These are phyloP conservation scores for Colletotrichum salicis DNA, from an alignment of 2,329 filamentous ascomycete genomes.

Conservation along the genomic window DNA sequence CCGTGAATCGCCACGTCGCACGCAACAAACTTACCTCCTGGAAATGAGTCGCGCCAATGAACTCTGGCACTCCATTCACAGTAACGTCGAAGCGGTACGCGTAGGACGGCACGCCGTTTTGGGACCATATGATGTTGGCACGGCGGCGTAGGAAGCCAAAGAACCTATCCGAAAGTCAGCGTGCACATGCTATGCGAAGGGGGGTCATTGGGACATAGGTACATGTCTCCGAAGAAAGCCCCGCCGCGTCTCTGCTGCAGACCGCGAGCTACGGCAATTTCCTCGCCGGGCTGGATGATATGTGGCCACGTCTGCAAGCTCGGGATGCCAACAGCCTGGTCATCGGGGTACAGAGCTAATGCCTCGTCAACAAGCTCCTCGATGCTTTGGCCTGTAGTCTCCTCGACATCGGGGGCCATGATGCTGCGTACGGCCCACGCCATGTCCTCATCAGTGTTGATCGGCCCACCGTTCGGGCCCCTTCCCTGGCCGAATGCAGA, in stretches of 20 bases:
- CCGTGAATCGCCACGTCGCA: neutral
- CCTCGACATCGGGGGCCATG: conserved; percentile 26
- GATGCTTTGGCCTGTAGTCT: conserved; percentile 38
- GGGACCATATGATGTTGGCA: conserved; percentile 42
- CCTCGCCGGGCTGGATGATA: conserved; percentile 42
- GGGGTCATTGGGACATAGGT: neutral
- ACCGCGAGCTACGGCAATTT: conserved; percentile 39
- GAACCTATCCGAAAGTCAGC: conserved; percentile 22
- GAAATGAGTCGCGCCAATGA: conserved; percentile 49
- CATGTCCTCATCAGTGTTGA: conserved; percentile 45
- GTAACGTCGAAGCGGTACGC: conserved; percentile 48
- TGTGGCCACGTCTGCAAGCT: conserved; percentile 46
- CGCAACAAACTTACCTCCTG: conserved; percentile 40
- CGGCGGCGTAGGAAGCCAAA: conserved; percentile 44
- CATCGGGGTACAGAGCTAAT: conserved; percentile 44
- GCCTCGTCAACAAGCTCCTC: conserved; percentile 40
- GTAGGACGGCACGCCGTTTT: conserved; percentile 42
- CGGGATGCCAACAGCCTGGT: conserved; percentile 47
- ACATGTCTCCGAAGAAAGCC: conserved; percentile 42
- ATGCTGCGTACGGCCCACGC: conserved; percentile 30
- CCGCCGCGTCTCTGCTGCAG: conserved; percentile 44
- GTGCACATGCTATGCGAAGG: neutral
- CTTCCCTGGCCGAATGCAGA: conserved; percentile 38
- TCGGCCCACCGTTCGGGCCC: conserved; percentile 31
- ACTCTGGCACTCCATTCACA: conserved; percentile 39